phyloP scores from a whole-genome alignment of 495 filamentous ascomycete species.

The Hypoxylon subgilvum region DNA sequence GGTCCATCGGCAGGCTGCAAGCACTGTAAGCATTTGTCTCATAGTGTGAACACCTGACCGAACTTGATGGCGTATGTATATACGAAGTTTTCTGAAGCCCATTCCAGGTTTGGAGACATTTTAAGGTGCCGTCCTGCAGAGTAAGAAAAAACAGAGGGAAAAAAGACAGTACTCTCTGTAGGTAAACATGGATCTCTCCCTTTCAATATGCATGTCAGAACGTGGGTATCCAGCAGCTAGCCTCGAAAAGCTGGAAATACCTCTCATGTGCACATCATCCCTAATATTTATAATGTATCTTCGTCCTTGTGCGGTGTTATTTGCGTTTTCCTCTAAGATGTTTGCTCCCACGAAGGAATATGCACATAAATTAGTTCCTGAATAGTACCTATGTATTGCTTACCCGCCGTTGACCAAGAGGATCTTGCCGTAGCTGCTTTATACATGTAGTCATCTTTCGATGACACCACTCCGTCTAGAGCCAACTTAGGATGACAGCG shows the following conservation, averaged over 20 bases:
- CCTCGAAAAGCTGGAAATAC: no score
- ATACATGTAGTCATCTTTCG: neutral
- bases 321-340: no score
- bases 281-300: neutral
- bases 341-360: no score
- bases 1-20: slow-evolving; percentile 16
- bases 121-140: slow-evolving; percentile 20
- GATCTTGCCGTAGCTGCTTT: no score
- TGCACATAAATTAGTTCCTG: no score
- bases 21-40: slow-evolving; percentile 9
- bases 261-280: slow-evolving; percentile 1
- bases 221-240: slow-evolving; percentile 8
- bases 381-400: no score
- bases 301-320: no score
- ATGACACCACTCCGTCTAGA: slow-evolving; percentile 11
- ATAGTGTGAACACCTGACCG: neutral
- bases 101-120: neutral
- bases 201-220: slow-evolving; percentile 18
- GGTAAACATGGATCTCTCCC: slow-evolving; percentile 7
- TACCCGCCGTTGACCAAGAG: no score
- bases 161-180: no score
- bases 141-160: neutral
- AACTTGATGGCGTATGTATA: neutral
- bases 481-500: slow-evolving; percentile 28
- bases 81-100: neutral